phyloP scores from a whole-genome alignment of 139 green algal genomes.

The Volvox reticuliferus region DNA sequence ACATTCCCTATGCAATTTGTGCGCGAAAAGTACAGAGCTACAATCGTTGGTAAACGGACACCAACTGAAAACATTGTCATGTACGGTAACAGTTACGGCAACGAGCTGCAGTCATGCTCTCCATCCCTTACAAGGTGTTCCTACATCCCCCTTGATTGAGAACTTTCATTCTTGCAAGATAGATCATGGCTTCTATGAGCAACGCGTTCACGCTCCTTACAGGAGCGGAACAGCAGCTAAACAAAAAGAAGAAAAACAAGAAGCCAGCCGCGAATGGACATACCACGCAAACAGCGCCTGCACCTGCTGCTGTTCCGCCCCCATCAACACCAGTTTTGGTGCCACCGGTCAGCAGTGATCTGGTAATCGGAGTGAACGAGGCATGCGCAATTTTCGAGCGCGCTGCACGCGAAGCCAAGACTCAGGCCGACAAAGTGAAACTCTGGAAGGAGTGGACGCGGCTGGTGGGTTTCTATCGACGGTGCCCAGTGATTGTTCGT shows the following conservation, averaged over 20 bases:
- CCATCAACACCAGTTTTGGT: background rate
- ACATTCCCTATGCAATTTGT: too few relatives aligned
- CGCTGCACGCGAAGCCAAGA: conserved; percentile 35
- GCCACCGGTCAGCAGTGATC: conserved; percentile 11
- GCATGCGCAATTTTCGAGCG: conserved; percentile 44
- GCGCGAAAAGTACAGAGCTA: too few relatives aligned
- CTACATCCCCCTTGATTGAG: too few relatives aligned
- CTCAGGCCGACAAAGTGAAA: conserved; percentile 40
- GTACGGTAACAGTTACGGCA: too few relatives aligned
- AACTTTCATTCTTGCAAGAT: too few relatives aligned
- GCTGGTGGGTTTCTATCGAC: conserved; percentile 39
- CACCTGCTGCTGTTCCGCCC: background rate
- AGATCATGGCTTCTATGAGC: conserved; percentile 9
- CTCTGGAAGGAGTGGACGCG: conserved; percentile 62
- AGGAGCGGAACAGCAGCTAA: conserved; percentile 24
- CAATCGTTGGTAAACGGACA: too few relatives aligned
- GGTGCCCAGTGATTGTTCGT: too few relatives aligned
- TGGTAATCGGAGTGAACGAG: conserved; percentile 30
- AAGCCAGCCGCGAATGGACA: conserved; percentile 1
- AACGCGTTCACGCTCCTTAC: conserved; percentile 39
- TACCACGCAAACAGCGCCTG: background rate
- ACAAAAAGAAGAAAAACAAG: conserved; percentile 48
- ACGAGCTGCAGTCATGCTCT: too few relatives aligned
- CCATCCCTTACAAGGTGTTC: too few relatives aligned
- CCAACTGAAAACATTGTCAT: too few relatives aligned